Conservation (phyloP, 2,329 filamentous ascomycete species). For the Keithomyces neogunnii region DNA sequence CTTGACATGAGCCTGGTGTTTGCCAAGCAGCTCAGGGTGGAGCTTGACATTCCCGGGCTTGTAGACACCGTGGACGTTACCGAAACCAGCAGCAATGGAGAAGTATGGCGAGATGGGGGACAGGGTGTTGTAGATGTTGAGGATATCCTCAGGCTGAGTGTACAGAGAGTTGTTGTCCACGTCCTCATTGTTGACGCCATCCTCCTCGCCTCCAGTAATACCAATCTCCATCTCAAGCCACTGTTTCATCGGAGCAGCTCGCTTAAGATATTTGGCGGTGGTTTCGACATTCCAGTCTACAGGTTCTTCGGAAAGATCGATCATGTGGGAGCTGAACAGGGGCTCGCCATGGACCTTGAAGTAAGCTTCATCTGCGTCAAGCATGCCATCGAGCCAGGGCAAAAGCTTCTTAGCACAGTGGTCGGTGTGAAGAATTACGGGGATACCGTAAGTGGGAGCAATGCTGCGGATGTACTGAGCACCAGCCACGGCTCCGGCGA, state of each 20-base stretch:
- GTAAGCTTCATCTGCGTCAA: slow-evolving; percentile 88
- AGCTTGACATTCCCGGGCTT: slow-evolving; percentile 96
- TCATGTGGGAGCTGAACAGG: slow-evolving; percentile 97
- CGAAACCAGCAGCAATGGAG: slow-evolving; percentile 96
- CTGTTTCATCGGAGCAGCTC: slow-evolving; percentile 93
- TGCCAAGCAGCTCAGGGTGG: slow-evolving; percentile 88
- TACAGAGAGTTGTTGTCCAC: slow-evolving; percentile 96
- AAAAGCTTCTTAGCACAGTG: slow-evolving; percentile 99
- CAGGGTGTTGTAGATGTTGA: slow-evolving; percentile 81
- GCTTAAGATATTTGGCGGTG: slow-evolving; percentile 88
- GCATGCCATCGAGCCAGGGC: slow-evolving; percentile 93
- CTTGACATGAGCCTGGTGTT: slow-evolving; percentile 91
- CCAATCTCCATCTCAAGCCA: slow-evolving; percentile 92
- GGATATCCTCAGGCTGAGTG: slow-evolving; percentile 96
- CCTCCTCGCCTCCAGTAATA: slow-evolving; percentile 95
- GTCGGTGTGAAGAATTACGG: slow-evolving; percentile 92
- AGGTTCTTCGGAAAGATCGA: slow-evolving; percentile 88
- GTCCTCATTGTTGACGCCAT: slow-evolving; percentile 96
- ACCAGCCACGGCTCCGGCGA: slow-evolving; percentile 78
- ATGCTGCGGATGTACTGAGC: slow-evolving; percentile 90
- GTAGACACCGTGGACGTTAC: slow-evolving; percentile 99
- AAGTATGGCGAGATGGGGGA: slow-evolving; percentile 87
- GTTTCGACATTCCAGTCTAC: slow-evolving; percentile 88
- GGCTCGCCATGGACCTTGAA: slow-evolving; percentile 91
- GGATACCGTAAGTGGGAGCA: slow-evolving; percentile 79